Percentiles rank a stretch among this genome's conserved stretches.
These are phyloP conservation scores for Penicillium simplicissimum DNA, from an alignment of 495 filamentous ascomycete species.

Conservation along the genomic window DNA sequence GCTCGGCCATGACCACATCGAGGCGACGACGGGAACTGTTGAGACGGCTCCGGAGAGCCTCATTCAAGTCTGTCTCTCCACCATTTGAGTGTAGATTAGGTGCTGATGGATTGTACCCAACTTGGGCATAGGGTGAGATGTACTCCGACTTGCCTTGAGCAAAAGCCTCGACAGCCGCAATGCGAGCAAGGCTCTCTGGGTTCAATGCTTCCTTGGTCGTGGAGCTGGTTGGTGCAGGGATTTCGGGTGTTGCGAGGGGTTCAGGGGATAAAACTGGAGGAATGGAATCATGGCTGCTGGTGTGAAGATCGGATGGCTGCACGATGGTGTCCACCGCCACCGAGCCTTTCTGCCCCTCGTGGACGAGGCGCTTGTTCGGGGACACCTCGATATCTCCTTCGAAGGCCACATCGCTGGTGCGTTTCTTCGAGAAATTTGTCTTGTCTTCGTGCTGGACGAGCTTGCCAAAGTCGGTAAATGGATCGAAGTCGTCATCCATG, in stretches of 20 bases:
- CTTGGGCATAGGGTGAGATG: slow-evolving; percentile 10
- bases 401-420: slow-evolving; percentile 3
- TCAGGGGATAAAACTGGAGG: neutral
- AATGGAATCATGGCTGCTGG: neutral
- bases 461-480: slow-evolving; percentile 8
- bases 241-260: neutral
- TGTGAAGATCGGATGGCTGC: neutral
- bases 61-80: neutral
- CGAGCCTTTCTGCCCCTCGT: neutral
- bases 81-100: slow-evolving; percentile 12
- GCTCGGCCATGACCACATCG: slow-evolving; percentile 9
- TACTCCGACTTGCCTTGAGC: neutral
- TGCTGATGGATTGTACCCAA: slow-evolving; percentile 13
- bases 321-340: neutral
- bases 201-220: neutral
- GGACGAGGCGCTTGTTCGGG: neutral
- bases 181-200: neutral
- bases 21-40: slow-evolving; percentile 6
- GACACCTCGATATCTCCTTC: neutral
- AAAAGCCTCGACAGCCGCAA: neutral
- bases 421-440: neutral
- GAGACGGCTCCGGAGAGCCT: slow-evolving; percentile 7
- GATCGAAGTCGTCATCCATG: slow-evolving; percentile 7
- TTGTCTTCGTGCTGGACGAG: neutral
- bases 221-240: neutral